Evolutionary conservation across 225 moss, liverwort and hornwort species (phyloP).

Genomic region (Asterella californica): DNA sequence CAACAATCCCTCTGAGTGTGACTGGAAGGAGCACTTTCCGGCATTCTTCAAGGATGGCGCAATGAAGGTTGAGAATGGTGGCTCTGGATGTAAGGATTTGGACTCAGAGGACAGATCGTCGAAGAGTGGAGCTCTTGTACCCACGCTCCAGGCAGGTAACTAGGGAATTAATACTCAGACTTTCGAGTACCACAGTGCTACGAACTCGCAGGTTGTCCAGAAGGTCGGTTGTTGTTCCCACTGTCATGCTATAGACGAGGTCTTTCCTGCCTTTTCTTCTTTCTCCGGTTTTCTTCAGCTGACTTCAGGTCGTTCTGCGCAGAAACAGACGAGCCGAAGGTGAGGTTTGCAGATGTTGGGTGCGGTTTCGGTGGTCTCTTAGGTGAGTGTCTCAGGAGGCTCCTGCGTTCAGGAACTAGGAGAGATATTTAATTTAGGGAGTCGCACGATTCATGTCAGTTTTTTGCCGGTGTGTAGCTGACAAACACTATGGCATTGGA

Average conservation of each 20-base stretch:
- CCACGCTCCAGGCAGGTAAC: constrained; percentile 29
- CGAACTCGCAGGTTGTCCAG: neutral
- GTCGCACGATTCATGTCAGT: neutral
- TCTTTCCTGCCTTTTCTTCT: neutral
- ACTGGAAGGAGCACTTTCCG: constrained; percentile 81
- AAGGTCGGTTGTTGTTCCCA: too few species aligned
- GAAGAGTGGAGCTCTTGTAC: constrained; percentile 24
- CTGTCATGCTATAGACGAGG: neutral
- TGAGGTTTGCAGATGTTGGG: constrained; percentile 90
- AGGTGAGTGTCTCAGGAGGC: constrained; percentile 41
- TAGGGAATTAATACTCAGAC: neutral
- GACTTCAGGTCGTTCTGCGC: constrained; percentile 3
- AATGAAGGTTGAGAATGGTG: constrained; percentile 19
- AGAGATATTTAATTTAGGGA: neutral
- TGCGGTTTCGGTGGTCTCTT: constrained; percentile 96
- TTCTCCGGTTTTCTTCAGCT: neutral
- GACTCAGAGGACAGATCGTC: constrained; percentile 3
- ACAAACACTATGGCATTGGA: neutral
- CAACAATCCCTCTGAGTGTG: constrained; percentile 63
- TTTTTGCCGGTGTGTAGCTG: neutral
- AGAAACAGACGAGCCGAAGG: constrained; percentile 60
- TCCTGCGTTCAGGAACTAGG: neutral
- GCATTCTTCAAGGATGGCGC: constrained; percentile 44
- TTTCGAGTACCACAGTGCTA: neutral
- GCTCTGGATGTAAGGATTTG: constrained; percentile 10